A percentile compares a stretch with the other conserved stretches of the same genome.
phyloP scores from a whole-genome alignment of 768 basidiomycete species.

The Naganishia onofrii region DNA sequence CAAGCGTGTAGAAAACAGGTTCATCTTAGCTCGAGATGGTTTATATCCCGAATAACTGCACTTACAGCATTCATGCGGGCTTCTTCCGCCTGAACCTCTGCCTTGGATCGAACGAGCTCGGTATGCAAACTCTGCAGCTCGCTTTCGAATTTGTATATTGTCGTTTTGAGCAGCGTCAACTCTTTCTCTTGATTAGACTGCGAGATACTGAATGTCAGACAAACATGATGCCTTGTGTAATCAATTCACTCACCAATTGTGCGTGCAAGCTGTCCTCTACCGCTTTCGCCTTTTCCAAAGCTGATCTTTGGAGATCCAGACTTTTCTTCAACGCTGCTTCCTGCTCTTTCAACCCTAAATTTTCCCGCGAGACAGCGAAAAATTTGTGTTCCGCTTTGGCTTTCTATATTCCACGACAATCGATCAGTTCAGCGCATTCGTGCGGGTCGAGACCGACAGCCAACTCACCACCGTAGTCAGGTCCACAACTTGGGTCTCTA shows the following conservation, averaged over 20 bases:
- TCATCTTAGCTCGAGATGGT: not conserved
- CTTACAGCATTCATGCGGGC: constrained; percentile 19
- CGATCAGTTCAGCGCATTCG: not conserved
- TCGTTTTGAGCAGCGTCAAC: constrained; percentile 46
- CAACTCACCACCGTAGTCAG: constrained; percentile 66
- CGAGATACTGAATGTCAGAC: constrained; percentile 40
- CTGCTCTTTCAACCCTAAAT: constrained; percentile 60
- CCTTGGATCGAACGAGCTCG: constrained; percentile 13
- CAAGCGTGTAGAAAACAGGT: not conserved
- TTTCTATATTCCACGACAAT: constrained; percentile 60
- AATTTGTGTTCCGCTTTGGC: constrained; percentile 95
- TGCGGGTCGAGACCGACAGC: not conserved
- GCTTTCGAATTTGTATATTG: constrained; percentile 41
- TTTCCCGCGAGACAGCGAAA: constrained; percentile 82
- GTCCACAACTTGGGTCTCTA: constrained; percentile 72
- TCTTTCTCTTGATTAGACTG: constrained; percentile 52
- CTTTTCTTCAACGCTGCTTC: constrained; percentile 72
- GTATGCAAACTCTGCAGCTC: constrained; percentile 36
- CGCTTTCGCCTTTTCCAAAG: constrained; percentile 66
- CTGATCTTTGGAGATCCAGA: constrained; percentile 62
- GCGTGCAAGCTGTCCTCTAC: constrained; percentile 61
- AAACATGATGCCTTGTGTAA: not conserved
- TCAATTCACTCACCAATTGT: constrained; percentile 61
- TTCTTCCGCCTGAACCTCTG: constrained; percentile 29
- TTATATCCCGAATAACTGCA: not conserved